A percentile compares a stretch with the other conserved stretches of the same genome.
These are phyloP conservation scores for Arthrobotrys pseudoclavata DNA, from an alignment of 2,329 filamentous ascomycete genomes.

Conservation along the genomic window DNA sequence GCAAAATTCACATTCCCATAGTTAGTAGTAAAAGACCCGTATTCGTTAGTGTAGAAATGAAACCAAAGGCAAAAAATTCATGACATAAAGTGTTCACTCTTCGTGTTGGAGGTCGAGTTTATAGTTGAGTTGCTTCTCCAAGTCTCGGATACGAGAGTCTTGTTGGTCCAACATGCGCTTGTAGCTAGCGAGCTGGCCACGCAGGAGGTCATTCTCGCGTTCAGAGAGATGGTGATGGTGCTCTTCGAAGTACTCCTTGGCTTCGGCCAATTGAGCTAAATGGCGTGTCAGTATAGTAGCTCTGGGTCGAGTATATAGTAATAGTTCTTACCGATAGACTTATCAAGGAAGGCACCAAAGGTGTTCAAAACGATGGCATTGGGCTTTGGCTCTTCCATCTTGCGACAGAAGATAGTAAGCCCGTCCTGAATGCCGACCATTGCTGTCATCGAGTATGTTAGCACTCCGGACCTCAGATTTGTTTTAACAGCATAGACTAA, in stretches of 20 bases:
- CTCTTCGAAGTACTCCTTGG: constrained; percentile 24
- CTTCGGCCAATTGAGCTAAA: constrained; percentile 34
- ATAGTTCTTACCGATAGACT: constrained; percentile 18
- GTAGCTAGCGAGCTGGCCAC: constrained; percentile 7
- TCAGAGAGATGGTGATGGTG: constrained; percentile 31
- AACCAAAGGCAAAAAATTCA: not conserved
- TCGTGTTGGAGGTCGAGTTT: not conserved
- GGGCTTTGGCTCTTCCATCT: constrained; percentile 24
- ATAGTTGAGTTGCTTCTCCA: not conserved
- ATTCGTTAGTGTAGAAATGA: not conserved
- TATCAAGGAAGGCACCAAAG: constrained; percentile 44
- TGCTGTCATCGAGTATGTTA: constrained; percentile 5
- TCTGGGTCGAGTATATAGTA: not conserved
- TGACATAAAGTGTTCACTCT: not conserved
- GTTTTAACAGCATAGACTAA: not conserved
- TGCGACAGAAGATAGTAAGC: constrained; percentile 36
- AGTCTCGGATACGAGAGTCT: constrained; percentile 24
- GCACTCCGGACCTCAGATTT: not conserved
- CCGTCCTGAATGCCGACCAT: constrained; percentile 37
- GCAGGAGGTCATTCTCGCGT: constrained; percentile 19
- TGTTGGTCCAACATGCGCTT: constrained; percentile 6
- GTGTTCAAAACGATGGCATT: constrained; percentile 20
- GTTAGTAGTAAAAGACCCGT: not conserved
- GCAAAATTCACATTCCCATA: not conserved
- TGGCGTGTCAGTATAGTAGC: not conserved